These are phyloP conservation scores for Tardiomyces depauwii DNA, from an alignment of 1,139 yeast species.

Conservation along the genomic window DNA sequence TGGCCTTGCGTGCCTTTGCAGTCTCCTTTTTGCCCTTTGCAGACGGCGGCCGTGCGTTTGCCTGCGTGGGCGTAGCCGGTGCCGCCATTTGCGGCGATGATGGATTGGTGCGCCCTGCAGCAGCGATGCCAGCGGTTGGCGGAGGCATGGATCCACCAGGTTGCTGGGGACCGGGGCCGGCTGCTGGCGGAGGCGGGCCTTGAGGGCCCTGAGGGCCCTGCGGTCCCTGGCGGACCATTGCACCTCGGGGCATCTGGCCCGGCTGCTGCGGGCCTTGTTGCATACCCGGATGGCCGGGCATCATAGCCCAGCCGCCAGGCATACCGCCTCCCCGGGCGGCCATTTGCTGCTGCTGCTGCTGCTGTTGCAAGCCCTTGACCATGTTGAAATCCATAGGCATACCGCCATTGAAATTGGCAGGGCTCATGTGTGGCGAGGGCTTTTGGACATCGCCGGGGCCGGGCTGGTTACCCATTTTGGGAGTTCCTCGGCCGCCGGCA, in stretches of 20 bases:
- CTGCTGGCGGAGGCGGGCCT: background rate
- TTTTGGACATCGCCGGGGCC: constrained; percentile 15
- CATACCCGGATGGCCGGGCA: background rate
- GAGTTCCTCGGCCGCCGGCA: constrained; percentile 16
- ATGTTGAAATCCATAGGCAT: constrained; percentile 20
- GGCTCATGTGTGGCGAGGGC: constrained; percentile 2
- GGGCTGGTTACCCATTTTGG: constrained; percentile 21
- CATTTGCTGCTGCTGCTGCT: constrained; percentile 4
- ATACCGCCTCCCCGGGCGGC: background rate
- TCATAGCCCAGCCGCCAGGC: background rate
- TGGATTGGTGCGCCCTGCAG: constrained; percentile 6
- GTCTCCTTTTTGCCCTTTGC: constrained; percentile 27
- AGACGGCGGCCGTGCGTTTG: constrained; percentile 31
- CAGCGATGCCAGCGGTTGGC: constrained; percentile 7
- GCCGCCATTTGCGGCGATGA: constrained; percentile 3
- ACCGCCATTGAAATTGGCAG: constrained; percentile 7
- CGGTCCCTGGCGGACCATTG: constrained; percentile 1
- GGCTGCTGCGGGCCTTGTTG: background rate
- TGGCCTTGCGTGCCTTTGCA: constrained; percentile 23
- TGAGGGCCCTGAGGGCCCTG: constrained; percentile 4
- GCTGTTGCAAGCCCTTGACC: constrained; percentile 6
- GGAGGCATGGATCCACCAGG: constrained; percentile 10
- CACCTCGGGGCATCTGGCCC: background rate
- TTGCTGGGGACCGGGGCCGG: constrained; percentile 5
- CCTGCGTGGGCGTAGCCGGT: constrained; percentile 37